Conservation (phyloP, 2,329 filamentous ascomycete genomes). For the Fusarium proliferatum region DNA sequence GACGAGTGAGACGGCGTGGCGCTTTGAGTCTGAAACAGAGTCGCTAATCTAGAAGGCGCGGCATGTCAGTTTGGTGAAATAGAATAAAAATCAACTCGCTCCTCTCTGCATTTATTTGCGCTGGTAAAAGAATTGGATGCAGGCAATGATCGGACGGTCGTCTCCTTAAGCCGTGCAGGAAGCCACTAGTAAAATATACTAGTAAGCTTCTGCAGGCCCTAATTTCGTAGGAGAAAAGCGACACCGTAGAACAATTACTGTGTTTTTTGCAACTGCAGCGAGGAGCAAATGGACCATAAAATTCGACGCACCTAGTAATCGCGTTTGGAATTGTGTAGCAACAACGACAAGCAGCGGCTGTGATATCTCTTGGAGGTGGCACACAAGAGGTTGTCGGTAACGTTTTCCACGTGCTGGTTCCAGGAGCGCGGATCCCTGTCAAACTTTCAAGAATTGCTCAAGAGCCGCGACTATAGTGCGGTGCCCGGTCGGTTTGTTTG, state of each 20-base stretch:
- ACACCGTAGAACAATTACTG: conserved; percentile 16
- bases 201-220: conserved; percentile 35
- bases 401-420: conserved; percentile 41
- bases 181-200: conserved; percentile 33
- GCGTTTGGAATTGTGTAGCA: conserved; percentile 1
- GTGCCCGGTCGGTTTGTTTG: conserved; percentile 17
- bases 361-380: conserved; percentile 11
- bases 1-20: background rate
- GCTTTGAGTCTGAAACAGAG: background rate
- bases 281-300: background rate
- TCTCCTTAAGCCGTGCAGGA: conserved; percentile 18
- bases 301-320: conserved; percentile 16
- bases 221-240: conserved; percentile 33
- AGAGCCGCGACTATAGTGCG: conserved; percentile 18
- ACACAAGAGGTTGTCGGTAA: conserved; percentile 33
- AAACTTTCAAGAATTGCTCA: conserved; percentile 33
- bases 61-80: conserved; percentile 29
- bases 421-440: conserved; percentile 39
- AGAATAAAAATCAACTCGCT: conserved; percentile 17
- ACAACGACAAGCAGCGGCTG: background rate
- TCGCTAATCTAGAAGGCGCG: conserved; percentile 19
- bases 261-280: background rate
- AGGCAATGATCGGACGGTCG: conserved; percentile 8
- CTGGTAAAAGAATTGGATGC: conserved; percentile 2
- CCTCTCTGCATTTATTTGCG: conserved; percentile 13